Base-by-base conservation (phyloP, 306 rosid genomes). In the Vicia villosa region DNA sequence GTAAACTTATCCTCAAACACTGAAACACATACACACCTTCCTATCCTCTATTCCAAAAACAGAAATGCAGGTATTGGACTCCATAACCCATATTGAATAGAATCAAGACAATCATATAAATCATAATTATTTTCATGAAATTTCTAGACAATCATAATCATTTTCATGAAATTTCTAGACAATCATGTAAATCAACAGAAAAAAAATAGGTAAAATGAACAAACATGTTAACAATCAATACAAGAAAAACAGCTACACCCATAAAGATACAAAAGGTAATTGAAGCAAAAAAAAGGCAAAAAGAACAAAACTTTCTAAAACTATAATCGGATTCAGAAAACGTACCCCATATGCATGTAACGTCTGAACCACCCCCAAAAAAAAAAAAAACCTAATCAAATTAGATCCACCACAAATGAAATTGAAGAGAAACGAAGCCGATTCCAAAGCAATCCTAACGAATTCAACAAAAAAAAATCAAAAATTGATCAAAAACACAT, bases 331-430 rank as follows among this genome's bases (percentile, higher is more conserved):
- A 82, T 75, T 67, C 63, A 75, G 62, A 83, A 82, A 67, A 78
- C 83, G 54, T 83, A 83, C 86, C 86, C 86, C 86, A 83, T 79
- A 68, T 82, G 77, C 83, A 79, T 75, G 81, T 72, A 72, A 72
- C 57, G 34, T 61, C 70, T 56, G 63, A 67, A 67, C 70, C 43
- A 55, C 42, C 81, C 82, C 61, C 26, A 42, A 41, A 26, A 60
- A 58, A 26, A 40, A 42, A 41, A 26, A 60, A 58, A 26, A 20
- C 49, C 24, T 24, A 56, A 7, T 79, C 47, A 55, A 49, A 24
- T 63, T 63, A 66, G 81, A 82, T 82, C 86, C 55, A 69, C 50
- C 40, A 37, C 43, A 42, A 12, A 43, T 16, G 65, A 60, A 45
- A 59, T 52, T 19, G 37, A 66, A 69, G 66, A 66, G 57, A 63